Conservation (phyloP, 768 basidiomycete species). For the Tricholoma matsutake region DNA sequence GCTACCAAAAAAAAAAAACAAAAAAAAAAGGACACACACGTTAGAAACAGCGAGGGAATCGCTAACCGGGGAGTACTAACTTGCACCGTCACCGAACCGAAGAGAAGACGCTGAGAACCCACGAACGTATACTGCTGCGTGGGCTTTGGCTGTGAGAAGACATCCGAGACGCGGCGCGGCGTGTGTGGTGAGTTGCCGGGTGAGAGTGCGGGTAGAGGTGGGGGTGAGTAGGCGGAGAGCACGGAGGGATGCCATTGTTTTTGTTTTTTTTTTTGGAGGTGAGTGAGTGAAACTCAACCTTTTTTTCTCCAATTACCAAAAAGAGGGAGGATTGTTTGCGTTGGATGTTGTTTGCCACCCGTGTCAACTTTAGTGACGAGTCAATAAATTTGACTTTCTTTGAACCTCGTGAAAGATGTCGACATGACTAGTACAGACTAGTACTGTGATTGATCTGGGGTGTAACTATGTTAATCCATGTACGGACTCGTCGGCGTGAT, state of each 20-base stretch:
- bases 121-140: slow-evolving; percentile 19
- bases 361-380: too few relatives aligned
- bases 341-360: too few relatives aligned
- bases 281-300: too few relatives aligned
- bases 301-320: too few relatives aligned
- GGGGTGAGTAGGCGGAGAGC: slow-evolving; percentile 54
- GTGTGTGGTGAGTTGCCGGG: slow-evolving; percentile 27
- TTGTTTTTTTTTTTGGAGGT: not conserved
- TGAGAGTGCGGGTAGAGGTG: slow-evolving; percentile 38
- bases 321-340: too few relatives aligned
- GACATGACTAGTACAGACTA: too few relatives aligned
- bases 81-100: slow-evolving; percentile 42
- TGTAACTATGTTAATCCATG: too few relatives aligned
- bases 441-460: too few relatives aligned
- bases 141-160: slow-evolving; percentile 15
- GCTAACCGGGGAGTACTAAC: not conserved
- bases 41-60: not conserved
- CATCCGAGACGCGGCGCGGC: slow-evolving; percentile 12
- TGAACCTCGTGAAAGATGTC: too few relatives aligned
- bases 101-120: slow-evolving; percentile 46
- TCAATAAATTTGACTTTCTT: too few relatives aligned
- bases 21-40: not conserved
- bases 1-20: slow-evolving; percentile 36
- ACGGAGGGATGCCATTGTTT: slow-evolving; percentile 59
- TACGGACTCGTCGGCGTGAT: too few relatives aligned